Percentiles rank a stretch among this genome's conserved stretches.
Evolutionary conservation across 805 yeast genomes (phyloP).

Genomic region (Nakazawaea ernobii): DNA sequence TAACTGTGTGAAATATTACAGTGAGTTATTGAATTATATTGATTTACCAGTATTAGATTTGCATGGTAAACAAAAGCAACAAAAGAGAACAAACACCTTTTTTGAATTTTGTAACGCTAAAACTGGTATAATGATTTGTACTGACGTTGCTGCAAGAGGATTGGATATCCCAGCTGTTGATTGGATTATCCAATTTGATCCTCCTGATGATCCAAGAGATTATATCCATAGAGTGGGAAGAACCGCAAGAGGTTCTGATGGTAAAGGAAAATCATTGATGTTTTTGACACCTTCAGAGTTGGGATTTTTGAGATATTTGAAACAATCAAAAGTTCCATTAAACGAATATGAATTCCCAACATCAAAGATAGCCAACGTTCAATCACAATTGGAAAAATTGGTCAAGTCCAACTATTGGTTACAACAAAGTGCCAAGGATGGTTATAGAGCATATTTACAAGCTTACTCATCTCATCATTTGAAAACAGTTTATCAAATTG

Average conservation of each 20-base stretch:
- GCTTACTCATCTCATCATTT: slow-evolving; percentile 96
- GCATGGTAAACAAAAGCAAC: slow-evolving; percentile 98
- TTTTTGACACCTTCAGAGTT: slow-evolving; percentile 90
- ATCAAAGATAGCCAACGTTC: slow-evolving; percentile 93
- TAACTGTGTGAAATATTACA: slow-evolving; percentile 93
- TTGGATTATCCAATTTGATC: slow-evolving; percentile 98
- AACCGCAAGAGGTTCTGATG: slow-evolving; percentile 90
- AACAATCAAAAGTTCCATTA: slow-evolving; percentile 95
- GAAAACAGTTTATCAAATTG: slow-evolving; percentile 94
- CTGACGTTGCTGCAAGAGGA: slow-evolving; percentile 99
- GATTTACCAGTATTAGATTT: slow-evolving; percentile 94
- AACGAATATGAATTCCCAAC: slow-evolving; percentile 96
- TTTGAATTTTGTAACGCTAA: slow-evolving; percentile 97
- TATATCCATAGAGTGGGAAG: slow-evolving; percentile 98
- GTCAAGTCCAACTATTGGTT: slow-evolving; percentile 90
- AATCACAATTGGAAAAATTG: slow-evolving; percentile 84
- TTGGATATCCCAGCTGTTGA: slow-evolving; percentile 97
- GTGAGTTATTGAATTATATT: slow-evolving; percentile 90
- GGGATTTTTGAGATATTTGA: slow-evolving; percentile 90
- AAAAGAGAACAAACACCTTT: slow-evolving; percentile 95
- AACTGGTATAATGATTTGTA: slow-evolving; percentile 87
- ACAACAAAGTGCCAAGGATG: slow-evolving; percentile 95
- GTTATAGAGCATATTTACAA: slow-evolving; percentile 92
- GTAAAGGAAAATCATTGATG: slow-evolving; percentile 92
- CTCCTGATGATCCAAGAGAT: slow-evolving; percentile 99